phyloP scores from a whole-genome alignment of 75 land plant genomes.

The Pinus albicaulis region DNA sequence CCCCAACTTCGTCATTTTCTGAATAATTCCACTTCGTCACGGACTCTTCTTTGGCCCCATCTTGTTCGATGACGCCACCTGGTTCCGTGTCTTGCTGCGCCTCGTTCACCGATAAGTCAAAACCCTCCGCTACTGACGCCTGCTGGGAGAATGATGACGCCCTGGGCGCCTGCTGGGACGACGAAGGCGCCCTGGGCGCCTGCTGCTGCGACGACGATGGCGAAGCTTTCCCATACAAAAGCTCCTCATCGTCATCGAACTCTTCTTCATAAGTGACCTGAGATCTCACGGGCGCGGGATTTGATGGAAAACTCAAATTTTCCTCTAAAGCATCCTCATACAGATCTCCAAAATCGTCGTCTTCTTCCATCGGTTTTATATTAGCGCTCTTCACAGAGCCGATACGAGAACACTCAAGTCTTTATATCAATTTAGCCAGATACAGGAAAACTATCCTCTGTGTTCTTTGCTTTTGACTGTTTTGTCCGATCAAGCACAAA shows the following conservation, averaged over 20 bases:
- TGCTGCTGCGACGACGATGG: background rate
- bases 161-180: background rate
- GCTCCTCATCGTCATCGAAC: conserved; percentile 35
- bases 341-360: conserved; percentile 81
- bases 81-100: background rate
- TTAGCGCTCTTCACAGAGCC: background rate
- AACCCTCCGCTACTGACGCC: background rate
- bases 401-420: background rate
- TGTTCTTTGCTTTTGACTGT: background rate
- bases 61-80: background rate
- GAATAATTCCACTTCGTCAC: conserved; percentile 5
- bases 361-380: conserved; percentile 9
- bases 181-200: conserved; percentile 2
- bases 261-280: conserved; percentile 8
- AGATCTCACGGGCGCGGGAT: background rate
- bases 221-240: conserved; percentile 26
- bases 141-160: background rate
- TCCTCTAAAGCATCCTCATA: conserved; percentile 44
- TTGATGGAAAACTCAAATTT: background rate
- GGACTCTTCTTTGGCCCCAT: background rate
- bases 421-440: background rate
- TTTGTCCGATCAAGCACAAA: background rate
- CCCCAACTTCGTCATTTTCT: background rate
- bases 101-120: background rate
- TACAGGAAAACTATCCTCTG: background rate